phyloP scores from a whole-genome alignment of 805 yeast genomes.

The Saccharomycopsis synnaedendra region DNA sequence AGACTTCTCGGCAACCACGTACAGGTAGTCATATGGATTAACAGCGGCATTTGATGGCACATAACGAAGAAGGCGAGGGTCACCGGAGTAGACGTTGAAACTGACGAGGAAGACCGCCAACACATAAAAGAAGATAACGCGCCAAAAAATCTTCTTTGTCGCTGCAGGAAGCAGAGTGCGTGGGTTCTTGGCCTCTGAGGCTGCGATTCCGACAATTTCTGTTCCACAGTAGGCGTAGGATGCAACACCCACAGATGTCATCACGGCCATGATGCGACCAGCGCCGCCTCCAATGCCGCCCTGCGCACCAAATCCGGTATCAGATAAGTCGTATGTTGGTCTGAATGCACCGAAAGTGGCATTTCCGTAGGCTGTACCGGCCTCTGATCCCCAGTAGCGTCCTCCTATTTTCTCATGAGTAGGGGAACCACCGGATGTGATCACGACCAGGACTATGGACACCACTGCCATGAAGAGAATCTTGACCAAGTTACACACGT shows the following conservation, averaged over 20 bases:
- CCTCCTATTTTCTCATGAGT: constrained; percentile 39
- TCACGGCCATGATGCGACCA: constrained; percentile 50
- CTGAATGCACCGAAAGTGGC: constrained; percentile 62
- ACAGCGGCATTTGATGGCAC: constrained; percentile 17
- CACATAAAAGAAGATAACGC: constrained; percentile 54
- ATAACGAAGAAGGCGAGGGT: constrained; percentile 56
- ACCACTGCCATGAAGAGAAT: constrained; percentile 40
- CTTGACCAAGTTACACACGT: constrained; percentile 46
- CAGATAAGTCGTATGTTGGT: constrained; percentile 58
- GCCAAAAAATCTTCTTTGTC: constrained; percentile 61
- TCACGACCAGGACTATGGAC: constrained; percentile 51
- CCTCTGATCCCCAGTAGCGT: constrained; percentile 49
- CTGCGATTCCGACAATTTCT: constrained; percentile 73
- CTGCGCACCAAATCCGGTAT: constrained; percentile 40
- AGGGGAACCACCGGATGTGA: constrained; percentile 44
- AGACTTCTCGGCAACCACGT: constrained; percentile 23
- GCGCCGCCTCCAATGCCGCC: constrained; percentile 48
- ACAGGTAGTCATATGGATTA: constrained; percentile 16
- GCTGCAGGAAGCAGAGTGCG: constrained; percentile 68
- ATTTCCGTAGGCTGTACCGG: constrained; percentile 34
- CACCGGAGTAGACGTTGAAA: constrained; percentile 65
- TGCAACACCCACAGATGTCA: constrained; percentile 52
- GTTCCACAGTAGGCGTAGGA: constrained; percentile 75
- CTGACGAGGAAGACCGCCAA: constrained; percentile 60
- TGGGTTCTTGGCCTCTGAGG: constrained; percentile 80